Evolutionary conservation across 2,329 filamentous ascomycete species (phyloP).

Genomic region (Falciphora oryzae): DNA sequence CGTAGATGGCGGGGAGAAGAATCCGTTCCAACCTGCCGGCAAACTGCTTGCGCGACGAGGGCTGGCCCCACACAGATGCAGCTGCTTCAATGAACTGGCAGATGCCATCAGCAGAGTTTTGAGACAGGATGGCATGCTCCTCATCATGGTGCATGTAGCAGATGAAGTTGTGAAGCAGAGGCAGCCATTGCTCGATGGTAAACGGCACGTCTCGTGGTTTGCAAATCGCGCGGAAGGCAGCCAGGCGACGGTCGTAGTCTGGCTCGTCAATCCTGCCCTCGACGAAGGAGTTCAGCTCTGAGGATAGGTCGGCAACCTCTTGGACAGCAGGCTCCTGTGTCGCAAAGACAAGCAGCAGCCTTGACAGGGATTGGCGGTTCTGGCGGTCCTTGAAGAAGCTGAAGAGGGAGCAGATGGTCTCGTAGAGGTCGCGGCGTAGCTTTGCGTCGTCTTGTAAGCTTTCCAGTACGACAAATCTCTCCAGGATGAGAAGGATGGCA

Average conservation of each 20-base stretch:
- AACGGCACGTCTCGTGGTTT: conserved; percentile 52
- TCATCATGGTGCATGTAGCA: conserved; percentile 83
- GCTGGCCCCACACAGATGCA: conserved; percentile 32
- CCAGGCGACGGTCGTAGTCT: conserved; percentile 76
- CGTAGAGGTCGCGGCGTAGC: conserved; percentile 61
- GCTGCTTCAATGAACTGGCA: conserved; percentile 69
- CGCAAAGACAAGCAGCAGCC: conserved; percentile 67
- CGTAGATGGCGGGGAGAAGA: conserved; percentile 69
- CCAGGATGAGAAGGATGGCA: conserved; percentile 70
- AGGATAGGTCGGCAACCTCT: conserved; percentile 64
- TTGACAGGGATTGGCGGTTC: conserved; percentile 68
- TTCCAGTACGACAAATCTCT: conserved; percentile 69
- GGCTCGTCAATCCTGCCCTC: conserved; percentile 71
- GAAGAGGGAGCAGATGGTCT: conserved; percentile 74
- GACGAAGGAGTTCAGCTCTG: conserved; percentile 75
- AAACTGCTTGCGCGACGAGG: conserved; percentile 40
- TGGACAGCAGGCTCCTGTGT: conserved; percentile 53
- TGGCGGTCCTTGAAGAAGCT: conserved; percentile 81
- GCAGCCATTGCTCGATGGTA: conserved; percentile 73
- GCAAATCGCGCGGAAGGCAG: conserved; percentile 69
- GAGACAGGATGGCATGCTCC: conserved; percentile 75
- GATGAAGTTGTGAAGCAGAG: conserved; percentile 81
- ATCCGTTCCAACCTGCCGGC: conserved; percentile 54
- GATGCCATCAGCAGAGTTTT: conserved; percentile 75
- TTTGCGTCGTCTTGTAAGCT: conserved; percentile 48